Conservation (phyloP, 2,329 filamentous ascomycete genomes). For the Rutstroemia sp. region DNA sequence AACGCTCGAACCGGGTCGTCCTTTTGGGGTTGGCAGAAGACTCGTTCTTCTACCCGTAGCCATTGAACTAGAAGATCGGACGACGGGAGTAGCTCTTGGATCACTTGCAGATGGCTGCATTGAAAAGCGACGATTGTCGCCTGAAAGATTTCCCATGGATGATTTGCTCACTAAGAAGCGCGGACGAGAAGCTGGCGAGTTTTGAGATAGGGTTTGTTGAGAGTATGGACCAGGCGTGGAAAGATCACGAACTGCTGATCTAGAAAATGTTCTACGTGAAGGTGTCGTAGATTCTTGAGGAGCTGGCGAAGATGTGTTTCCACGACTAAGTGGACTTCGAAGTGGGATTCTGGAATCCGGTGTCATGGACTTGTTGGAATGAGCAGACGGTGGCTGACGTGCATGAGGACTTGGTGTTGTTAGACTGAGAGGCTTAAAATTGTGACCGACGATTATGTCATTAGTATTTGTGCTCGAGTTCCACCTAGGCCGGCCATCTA, state of each 20-base stretch:
- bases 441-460: slow-evolving; percentile 59
- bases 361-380: slow-evolving; percentile 11
- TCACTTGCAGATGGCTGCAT: slow-evolving; percentile 40
- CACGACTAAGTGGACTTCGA: slow-evolving; percentile 23
- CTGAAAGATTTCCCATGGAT: slow-evolving; percentile 35
- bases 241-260: slow-evolving; percentile 46
- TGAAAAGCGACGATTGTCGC: slow-evolving; percentile 42
- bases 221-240: slow-evolving; percentile 44
- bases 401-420: slow-evolving; percentile 34
- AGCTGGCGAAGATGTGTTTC: slow-evolving; percentile 24
- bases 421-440: slow-evolving; percentile 55
- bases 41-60: slow-evolving; percentile 44
- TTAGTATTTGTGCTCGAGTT: slow-evolving; percentile 58
- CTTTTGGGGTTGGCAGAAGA: slow-evolving; percentile 41
- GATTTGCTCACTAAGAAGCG: slow-evolving; percentile 29
- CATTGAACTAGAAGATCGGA: slow-evolving; percentile 48
- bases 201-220: slow-evolving; percentile 35
- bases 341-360: slow-evolving; percentile 28
- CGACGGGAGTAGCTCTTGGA: slow-evolving; percentile 21
- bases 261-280: slow-evolving; percentile 25
- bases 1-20: slow-evolving; percentile 24
- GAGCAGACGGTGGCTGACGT: slow-evolving; percentile 17
- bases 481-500: slow-evolving; percentile 62
- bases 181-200: slow-evolving; percentile 36
- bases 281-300: slow-evolving; percentile 21